Evolutionary conservation across 371 early-diverging fungal genomes (phyloP).

Genomic region (Chytridium lagenaria): DNA sequence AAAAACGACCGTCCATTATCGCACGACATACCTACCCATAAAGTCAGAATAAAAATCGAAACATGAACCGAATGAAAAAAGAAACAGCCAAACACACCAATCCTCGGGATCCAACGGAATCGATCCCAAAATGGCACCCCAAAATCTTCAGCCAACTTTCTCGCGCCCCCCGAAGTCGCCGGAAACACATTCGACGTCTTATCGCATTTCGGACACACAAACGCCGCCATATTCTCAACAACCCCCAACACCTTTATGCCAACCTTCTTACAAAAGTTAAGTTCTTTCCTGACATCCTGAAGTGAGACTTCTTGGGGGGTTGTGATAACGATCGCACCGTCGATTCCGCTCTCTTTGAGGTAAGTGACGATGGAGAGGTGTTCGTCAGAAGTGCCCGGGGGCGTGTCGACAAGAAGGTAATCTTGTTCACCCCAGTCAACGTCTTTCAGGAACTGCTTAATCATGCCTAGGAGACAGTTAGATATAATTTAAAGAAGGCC

Average conservation of each 20-base stretch:
- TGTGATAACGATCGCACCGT: constrained; percentile 68
- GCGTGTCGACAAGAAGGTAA: constrained; percentile 73
- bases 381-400: constrained; percentile 76
- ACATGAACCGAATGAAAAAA: background rate
- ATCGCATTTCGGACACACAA: constrained; percentile 60
- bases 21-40: constrained; percentile 64
- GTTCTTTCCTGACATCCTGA: constrained; percentile 59
- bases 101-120: constrained; percentile 92
- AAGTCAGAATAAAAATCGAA: background rate
- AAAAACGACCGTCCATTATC: constrained; percentile 88
- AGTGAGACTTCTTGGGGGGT: constrained; percentile 72
- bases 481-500: too few relatives aligned
- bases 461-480: constrained; percentile 57
- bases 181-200: constrained; percentile 84
- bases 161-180: constrained; percentile 91
- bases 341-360: constrained; percentile 44
- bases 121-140: constrained; percentile 77
- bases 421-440: constrained; percentile 64
- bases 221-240: constrained; percentile 75
- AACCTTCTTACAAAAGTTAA: constrained; percentile 63
- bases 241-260: constrained; percentile 62
- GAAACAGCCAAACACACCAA: constrained; percentile 56
- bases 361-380: constrained; percentile 62
- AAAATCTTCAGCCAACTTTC: constrained; percentile 78
- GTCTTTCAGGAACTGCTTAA: constrained; percentile 67